phyloP scores from a whole-genome alignment of 352 stramenopile species.

The Pythium oligandrum region DNA sequence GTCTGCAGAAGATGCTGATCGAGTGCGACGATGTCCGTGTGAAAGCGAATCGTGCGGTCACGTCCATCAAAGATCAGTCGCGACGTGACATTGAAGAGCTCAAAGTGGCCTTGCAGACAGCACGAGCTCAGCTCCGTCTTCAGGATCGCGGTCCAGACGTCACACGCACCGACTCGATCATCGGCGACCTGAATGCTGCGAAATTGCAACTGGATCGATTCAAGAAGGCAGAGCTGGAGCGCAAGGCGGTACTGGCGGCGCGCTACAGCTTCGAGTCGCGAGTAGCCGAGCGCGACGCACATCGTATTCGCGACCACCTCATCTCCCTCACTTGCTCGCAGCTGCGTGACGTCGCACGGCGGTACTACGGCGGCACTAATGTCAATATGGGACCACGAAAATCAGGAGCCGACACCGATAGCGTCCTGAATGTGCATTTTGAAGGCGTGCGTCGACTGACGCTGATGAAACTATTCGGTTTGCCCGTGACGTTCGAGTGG shows the following conservation, averaged over 20 bases:
- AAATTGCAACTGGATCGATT: slow-evolving; percentile 49
- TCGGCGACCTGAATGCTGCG: slow-evolving; percentile 32
- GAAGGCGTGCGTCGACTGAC: slow-evolving; percentile 55
- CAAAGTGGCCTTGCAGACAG: slow-evolving; percentile 30
- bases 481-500: slow-evolving; percentile 45
- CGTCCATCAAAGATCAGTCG: slow-evolving; percentile 43
- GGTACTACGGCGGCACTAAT: slow-evolving; percentile 5
- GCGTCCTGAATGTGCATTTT: slow-evolving; percentile 31
- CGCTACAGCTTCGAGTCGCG: slow-evolving; percentile 52
- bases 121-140: slow-evolving; percentile 49
- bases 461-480: slow-evolving; percentile 59
- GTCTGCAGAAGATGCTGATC: slow-evolving; percentile 75
- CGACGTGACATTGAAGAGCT: slow-evolving; percentile 42
- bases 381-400: too few species aligned
- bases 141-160: slow-evolving; percentile 56
- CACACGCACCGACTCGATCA: slow-evolving; percentile 38
- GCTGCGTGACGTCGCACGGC: slow-evolving; percentile 39
- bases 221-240: slow-evolving; percentile 46
- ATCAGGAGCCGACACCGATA: neutral
- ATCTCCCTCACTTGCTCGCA: slow-evolving; percentile 37
- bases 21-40: slow-evolving; percentile 69
- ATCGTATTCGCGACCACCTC: slow-evolving; percentile 41
- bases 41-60: slow-evolving; percentile 38
- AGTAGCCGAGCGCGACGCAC: slow-evolving; percentile 46
- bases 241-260: slow-evolving; percentile 30